phyloP scores from a whole-genome alignment of 108 stramenopile genomes.

The Nitzschia putrida region DNA sequence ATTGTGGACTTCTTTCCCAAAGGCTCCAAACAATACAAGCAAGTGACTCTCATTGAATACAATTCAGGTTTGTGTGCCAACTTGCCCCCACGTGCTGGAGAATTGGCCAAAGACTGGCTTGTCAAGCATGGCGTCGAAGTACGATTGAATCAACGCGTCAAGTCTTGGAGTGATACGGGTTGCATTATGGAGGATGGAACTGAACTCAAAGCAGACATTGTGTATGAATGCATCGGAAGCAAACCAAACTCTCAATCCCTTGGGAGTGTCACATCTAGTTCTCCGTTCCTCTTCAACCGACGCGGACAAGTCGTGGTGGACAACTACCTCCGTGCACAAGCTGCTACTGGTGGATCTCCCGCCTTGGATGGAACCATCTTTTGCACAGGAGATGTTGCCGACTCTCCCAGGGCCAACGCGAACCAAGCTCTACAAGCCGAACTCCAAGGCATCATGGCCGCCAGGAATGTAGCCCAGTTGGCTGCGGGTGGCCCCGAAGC shows the following conservation, averaged over 20 bases:
- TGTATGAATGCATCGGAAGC: conserved; percentile 27
- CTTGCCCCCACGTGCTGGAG: conserved; percentile 19
- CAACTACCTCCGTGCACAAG: conserved; percentile 14
- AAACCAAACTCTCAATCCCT: conserved; percentile 26
- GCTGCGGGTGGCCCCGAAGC: background rate
- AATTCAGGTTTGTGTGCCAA: conserved; percentile 11
- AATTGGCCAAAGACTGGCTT: conserved; percentile 17
- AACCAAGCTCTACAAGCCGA: conserved; percentile 44
- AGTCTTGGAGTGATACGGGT: conserved; percentile 25
- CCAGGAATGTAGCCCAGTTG: conserved; percentile 22
- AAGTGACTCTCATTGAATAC: conserved; percentile 26
- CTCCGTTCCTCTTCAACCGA: conserved; percentile 1
- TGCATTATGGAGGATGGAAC: conserved; percentile 34
- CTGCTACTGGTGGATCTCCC: background rate
- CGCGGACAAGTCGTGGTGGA: conserved; percentile 11
- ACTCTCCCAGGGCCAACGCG: conserved; percentile 24
- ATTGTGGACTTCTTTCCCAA: conserved; percentile 24
- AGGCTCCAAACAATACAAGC: conserved; percentile 1
- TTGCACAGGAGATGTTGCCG: conserved; percentile 34
- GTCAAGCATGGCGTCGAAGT: conserved; percentile 1
- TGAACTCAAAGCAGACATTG: conserved; percentile 30
- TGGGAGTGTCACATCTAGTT: background rate
- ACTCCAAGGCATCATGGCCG: conserved; percentile 29
- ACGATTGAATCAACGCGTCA: conserved; percentile 13
- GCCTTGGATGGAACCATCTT: conserved; percentile 17